Evolutionary conservation across 768 basidiomycete species (phyloP).

Genomic region (Leccinum longicurvipes): DNA sequence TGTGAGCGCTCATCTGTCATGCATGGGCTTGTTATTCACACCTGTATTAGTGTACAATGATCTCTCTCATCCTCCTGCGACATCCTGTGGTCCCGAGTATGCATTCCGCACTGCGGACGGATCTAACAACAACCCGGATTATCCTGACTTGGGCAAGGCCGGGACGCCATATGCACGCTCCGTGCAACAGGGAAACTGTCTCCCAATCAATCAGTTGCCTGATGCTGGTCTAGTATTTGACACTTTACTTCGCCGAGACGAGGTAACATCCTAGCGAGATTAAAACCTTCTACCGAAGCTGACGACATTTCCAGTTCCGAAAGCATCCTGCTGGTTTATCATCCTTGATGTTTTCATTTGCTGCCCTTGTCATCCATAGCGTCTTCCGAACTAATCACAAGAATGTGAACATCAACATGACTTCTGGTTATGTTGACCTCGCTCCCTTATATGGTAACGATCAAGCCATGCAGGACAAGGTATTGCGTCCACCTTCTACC

Average conservation of each 20-base stretch:
- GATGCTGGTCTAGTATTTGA: constrained; percentile 82
- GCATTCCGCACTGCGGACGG: constrained; percentile 78
- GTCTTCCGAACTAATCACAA: constrained; percentile 80
- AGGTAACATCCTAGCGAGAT: constrained; percentile 37
- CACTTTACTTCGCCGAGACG: constrained; percentile 68
- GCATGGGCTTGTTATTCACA: neutral
- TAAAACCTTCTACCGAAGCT: neutral
- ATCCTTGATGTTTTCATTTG: constrained; percentile 77
- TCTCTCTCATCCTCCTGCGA: constrained; percentile 73
- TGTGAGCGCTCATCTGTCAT: constrained; percentile 41
- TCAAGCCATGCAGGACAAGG: constrained; percentile 53
- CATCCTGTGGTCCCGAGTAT: constrained; percentile 59
- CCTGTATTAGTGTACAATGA: constrained; percentile 67
- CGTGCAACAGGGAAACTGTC: constrained; percentile 65
- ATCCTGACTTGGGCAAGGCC: constrained; percentile 75
- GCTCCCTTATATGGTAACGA: constrained; percentile 79
- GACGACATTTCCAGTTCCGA: constrained; percentile 48
- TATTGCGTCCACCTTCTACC: constrained; percentile 31
- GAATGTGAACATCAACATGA: constrained; percentile 71
- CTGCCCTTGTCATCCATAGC: constrained; percentile 80
- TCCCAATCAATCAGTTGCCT: constrained; percentile 67
- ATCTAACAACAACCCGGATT: constrained; percentile 65
- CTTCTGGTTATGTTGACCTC: constrained; percentile 84
- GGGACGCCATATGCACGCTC: constrained; percentile 79
- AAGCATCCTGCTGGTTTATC: constrained; percentile 79